Evolutionary conservation across 352 stramenopile genomes (phyloP).

Genomic region (Pythium dissimile): DNA sequence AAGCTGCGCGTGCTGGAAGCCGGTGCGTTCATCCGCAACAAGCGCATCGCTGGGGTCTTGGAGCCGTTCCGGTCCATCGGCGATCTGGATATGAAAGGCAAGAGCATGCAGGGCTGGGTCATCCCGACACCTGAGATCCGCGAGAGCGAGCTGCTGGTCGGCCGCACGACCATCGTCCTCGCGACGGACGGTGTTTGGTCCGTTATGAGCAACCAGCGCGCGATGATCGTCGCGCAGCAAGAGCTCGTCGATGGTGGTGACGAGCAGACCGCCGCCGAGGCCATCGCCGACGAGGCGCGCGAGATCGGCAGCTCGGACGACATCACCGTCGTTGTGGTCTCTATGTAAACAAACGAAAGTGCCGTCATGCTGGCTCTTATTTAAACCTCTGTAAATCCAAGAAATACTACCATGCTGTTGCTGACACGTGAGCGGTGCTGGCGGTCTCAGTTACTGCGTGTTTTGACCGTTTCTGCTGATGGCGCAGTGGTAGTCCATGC

Average conservation of each 20-base stretch:
- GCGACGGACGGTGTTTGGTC: constrained; percentile 77
- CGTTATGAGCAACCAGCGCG: constrained; percentile 57
- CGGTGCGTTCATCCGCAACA: constrained; percentile 66
- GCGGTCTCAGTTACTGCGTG: no score
- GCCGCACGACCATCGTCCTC: constrained; percentile 49
- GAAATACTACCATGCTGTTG: no score
- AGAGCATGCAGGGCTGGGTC: constrained; percentile 70
- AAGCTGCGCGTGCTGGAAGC: constrained; percentile 51
- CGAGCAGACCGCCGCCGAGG: constrained; percentile 43
- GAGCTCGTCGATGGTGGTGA: constrained; percentile 27
- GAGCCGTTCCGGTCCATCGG: constrained; percentile 83
- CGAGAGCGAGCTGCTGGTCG: constrained; percentile 37
- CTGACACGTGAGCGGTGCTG: no score
- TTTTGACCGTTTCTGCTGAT: no score
- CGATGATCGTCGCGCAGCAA: constrained; percentile 43
- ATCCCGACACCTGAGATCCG: constrained; percentile 67
- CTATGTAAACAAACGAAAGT: constrained; percentile 24
- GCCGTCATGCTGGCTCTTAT: neutral
- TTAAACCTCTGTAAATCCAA: no score
- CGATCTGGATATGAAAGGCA: constrained; percentile 79
- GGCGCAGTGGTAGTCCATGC: neutral
- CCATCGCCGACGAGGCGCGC: constrained; percentile 47
- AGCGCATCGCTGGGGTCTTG: constrained; percentile 69
- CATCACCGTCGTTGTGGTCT: constrained; percentile 54
- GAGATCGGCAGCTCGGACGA: constrained; percentile 62